phyloP scores from a whole-genome alignment of 2,329 filamentous ascomycete genomes.

The Colletotrichum eremochloae region DNA sequence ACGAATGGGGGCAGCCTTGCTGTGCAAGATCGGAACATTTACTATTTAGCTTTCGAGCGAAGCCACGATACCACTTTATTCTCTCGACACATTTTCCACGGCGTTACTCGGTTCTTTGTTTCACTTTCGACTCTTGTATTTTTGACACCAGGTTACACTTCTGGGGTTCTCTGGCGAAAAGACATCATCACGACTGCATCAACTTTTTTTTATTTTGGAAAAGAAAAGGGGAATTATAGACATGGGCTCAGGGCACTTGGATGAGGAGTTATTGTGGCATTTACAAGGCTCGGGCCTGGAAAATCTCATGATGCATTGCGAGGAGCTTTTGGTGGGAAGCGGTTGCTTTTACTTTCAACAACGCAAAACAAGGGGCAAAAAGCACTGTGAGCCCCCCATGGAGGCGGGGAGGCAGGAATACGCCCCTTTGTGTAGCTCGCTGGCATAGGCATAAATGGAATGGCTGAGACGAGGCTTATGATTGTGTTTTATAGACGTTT shows the following conservation, averaged over 20 bases:
- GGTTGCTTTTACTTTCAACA: slow-evolving; percentile 6
- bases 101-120: slow-evolving; percentile 12
- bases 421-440: slow-evolving; percentile 12
- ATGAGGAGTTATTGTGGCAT: slow-evolving; percentile 40
- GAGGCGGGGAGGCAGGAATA: not conserved
- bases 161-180: slow-evolving; percentile 9
- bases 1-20: not conserved
- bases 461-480: slow-evolving; percentile 27
- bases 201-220: slow-evolving; percentile 1
- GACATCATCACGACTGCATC: slow-evolving; percentile 34
- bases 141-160: not conserved
- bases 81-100: slow-evolving; percentile 5
- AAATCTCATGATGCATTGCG: slow-evolving; percentile 40
- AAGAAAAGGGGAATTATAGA: slow-evolving; percentile 37
- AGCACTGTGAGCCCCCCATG: not conserved
- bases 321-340: slow-evolving; percentile 34
- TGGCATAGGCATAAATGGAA: slow-evolving; percentile 30
- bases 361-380: not conserved
- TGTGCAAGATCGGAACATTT: not conserved
- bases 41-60: not conserved
- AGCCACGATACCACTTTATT: slow-evolving; percentile 17
- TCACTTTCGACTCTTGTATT: slow-evolving; percentile 27
- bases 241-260: slow-evolving; percentile 14
- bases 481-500: slow-evolving; percentile 21
- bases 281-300: slow-evolving; percentile 40